phyloP scores from a whole-genome alignment of 345 rosid genomes.

The Citrus glauca region DNA sequence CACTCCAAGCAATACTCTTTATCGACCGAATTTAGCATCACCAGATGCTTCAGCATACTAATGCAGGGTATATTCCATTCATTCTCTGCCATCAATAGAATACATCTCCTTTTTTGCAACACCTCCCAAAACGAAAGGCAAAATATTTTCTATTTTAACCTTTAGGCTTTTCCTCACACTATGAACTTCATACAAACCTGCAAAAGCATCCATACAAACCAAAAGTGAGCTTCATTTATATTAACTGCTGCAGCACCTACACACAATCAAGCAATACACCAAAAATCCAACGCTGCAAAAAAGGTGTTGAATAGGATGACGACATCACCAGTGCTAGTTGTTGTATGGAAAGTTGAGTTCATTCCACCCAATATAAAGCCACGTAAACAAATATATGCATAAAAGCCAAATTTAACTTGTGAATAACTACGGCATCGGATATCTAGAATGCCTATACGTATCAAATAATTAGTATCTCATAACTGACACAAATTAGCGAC shows the following conservation, averaged over 20 bases:
- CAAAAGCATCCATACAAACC: neutral
- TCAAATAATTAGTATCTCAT: no score
- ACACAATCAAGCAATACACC: neutral
- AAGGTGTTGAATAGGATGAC: neutral
- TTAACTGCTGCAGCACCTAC: neutral
- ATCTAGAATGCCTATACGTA: neutral
- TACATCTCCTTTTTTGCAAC: neutral
- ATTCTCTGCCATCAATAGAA: neutral
- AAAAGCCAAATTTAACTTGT: neutral
- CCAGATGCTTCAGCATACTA: neutral
- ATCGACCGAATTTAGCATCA: neutral
- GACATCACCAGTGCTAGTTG: neutral
- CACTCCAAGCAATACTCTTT: no score
- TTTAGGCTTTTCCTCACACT: neutral
- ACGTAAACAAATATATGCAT: neutral
- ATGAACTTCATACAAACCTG: neutral
- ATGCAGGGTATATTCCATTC: neutral
- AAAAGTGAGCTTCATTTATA: neutral
- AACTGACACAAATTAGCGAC: no score
- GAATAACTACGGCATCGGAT: neutral
- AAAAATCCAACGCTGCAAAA: neutral
- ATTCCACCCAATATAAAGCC: neutral
- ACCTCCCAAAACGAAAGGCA: neutral
- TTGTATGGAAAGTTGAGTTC: neutral
- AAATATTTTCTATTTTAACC: neutral